Evolutionary conservation across 2,329 filamentous ascomycete genomes (phyloP).

Genomic region (Bipolaris oryzae): DNA sequence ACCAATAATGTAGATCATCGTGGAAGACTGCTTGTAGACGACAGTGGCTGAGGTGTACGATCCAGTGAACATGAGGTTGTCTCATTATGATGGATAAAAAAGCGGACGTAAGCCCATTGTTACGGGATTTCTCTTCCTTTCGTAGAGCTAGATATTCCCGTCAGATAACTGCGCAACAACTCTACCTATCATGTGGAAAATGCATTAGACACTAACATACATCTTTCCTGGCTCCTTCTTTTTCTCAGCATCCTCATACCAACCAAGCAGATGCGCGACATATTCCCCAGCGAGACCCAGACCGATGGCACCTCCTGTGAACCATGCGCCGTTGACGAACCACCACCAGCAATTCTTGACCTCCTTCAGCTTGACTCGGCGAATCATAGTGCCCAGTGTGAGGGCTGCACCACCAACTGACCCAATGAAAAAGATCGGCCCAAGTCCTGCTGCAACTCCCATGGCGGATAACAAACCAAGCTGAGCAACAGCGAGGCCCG

Average conservation of each 20-base stretch:
- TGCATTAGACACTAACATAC: not conserved
- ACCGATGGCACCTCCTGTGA: slow-evolving; percentile 65
- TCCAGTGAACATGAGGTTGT: not conserved
- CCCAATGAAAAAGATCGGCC: slow-evolving; percentile 64
- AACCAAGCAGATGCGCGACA: slow-evolving; percentile 33
- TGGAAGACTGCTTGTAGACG: not conserved
- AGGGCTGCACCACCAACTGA: slow-evolving; percentile 63
- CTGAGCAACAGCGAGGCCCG: slow-evolving; percentile 71
- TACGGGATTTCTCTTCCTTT: not conserved
- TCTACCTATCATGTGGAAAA: not conserved
- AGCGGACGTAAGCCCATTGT: not conserved
- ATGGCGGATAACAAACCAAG: slow-evolving; percentile 72
- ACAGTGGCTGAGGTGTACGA: not conserved
- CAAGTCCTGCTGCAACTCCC: slow-evolving; percentile 66
- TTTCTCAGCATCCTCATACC: slow-evolving; percentile 29
- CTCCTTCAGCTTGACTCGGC: slow-evolving; percentile 62
- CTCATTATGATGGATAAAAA: not conserved
- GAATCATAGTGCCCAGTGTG: slow-evolving; percentile 64
- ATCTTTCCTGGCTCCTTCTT: not conserved
- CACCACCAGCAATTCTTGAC: slow-evolving; percentile 68
- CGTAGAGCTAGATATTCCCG: too few relatives aligned
- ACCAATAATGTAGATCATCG: not conserved
- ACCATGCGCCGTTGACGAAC: slow-evolving; percentile 67
- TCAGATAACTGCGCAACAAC: not conserved
- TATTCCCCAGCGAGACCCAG: slow-evolving; percentile 64